Percentiles rank a stretch among this genome's conserved stretches.
These are phyloP conservation scores for Populus hybrid DNA, from an alignment of 441 rosid genomes.

Conservation along the genomic window DNA sequence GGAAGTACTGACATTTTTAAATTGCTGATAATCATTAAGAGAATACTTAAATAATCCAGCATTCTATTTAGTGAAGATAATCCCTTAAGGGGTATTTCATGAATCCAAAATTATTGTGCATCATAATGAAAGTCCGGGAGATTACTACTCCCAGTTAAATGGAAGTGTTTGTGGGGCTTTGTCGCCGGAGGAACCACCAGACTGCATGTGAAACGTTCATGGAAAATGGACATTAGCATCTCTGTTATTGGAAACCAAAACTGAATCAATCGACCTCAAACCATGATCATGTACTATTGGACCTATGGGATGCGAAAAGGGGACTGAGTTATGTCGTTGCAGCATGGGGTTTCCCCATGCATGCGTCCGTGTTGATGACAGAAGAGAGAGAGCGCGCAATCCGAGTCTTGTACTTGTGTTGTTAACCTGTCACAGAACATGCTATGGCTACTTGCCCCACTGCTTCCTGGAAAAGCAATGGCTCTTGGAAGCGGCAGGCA, in stretches of 20 bases:
- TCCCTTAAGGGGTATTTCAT: background rate
- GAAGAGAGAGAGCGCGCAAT: constrained; percentile 97
- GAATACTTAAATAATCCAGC: background rate
- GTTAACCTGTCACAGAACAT: constrained; percentile 50
- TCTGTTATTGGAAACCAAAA: constrained; percentile 38
- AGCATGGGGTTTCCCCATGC: constrained; percentile 33
- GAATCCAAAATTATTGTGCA: constrained; percentile 14
- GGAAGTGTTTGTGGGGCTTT: constrained; percentile 55
- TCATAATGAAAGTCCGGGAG: background rate
- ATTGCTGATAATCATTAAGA: background rate
- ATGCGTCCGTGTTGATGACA: constrained; percentile 59
- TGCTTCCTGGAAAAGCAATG: constrained; percentile 26
- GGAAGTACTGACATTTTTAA: background rate
- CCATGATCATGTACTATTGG: constrained; percentile 19
- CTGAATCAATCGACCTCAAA: constrained; percentile 36
- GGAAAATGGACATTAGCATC: constrained; percentile 28
- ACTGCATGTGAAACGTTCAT: constrained; percentile 41
- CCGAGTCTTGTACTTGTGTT: constrained; percentile 37
- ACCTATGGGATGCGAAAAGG: constrained; percentile 28
- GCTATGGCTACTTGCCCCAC: constrained; percentile 21
- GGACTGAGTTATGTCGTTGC: constrained; percentile 33
- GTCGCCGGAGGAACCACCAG: constrained; percentile 39
- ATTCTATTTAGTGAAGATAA: background rate
- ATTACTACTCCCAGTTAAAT: constrained; percentile 56
- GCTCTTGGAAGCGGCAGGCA: constrained; percentile 37